phyloP scores from a whole-genome alignment of 805 yeast genomes.

The Wickerhamomyces strasburgensis region DNA sequence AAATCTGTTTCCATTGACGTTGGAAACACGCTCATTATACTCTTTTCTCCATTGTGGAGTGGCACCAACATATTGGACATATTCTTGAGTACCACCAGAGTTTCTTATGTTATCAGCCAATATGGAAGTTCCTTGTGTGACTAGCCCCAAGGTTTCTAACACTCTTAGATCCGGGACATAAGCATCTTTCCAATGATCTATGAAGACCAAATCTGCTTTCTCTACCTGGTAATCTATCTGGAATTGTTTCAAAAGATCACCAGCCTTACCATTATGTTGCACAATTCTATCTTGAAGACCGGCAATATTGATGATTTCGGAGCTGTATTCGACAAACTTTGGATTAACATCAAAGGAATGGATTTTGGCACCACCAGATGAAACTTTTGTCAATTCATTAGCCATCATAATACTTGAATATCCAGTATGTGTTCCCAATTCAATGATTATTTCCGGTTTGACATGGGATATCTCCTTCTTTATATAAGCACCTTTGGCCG shows the following conservation, averaged over 20 bases:
- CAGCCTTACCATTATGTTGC: constrained; percentile 14
- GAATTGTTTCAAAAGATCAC: constrained; percentile 10
- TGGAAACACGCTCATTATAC: constrained; percentile 23
- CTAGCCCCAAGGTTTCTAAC: constrained; percentile 34
- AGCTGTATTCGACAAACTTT: constrained; percentile 6
- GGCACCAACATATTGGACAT: constrained; percentile 32
- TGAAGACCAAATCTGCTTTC: constrained; percentile 32
- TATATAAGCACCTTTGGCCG: constrained; percentile 7
- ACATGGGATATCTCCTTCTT: constrained; percentile 2
- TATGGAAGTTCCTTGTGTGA: constrained; percentile 35
- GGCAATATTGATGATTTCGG: constrained; percentile 14
- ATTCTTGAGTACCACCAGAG: constrained; percentile 36
- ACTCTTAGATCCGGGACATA: constrained; percentile 40
- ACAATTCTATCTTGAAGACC: constrained; percentile 17
- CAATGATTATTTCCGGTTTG: constrained; percentile 17
- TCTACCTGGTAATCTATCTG: constrained; percentile 13
- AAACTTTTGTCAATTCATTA: constrained; percentile 7
- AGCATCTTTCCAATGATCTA: constrained; percentile 36
- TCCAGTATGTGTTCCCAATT: constrained; percentile 20
- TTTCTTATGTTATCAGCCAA: constrained; percentile 34
- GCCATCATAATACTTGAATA: constrained; percentile 19
- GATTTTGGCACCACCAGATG: constrained; percentile 6
- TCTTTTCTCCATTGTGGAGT: constrained; percentile 34
- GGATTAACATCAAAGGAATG: constrained; percentile 21
- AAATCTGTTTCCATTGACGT: constrained; percentile 27